Evolutionary conservation across 2,329 filamentous ascomycete species (phyloP), one percentile per base, ranked within the genome.

Genomic region (Ceratocystis colombiana): DNA sequence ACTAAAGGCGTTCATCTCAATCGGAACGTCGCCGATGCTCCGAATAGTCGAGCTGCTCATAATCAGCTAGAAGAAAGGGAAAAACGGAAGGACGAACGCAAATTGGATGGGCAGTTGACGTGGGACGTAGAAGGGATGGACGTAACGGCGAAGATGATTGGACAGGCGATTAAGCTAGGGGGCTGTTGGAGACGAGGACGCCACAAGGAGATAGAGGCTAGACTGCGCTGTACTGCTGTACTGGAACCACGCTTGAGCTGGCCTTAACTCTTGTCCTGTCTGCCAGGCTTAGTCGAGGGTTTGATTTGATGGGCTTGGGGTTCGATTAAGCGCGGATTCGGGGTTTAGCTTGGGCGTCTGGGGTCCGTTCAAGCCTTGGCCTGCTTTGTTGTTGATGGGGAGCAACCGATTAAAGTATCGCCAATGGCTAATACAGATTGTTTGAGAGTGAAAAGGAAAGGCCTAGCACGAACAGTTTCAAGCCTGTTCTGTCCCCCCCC

Each of bases 1-100:
- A 68, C 68, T 67, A 25, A 55, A 67, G 46, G 62, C 59, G 45
- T 65, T 67, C 66, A 67, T 67, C 61, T 67, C 66, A 61, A 67
- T 65, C 46, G 66, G 57, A 28, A 55, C 63, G 57, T 67, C 66
- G n/a, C 66, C 66, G 46, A 59, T 30, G 33, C n/a, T 41, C 37
- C 22, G 22, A 28, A 63, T 46, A 17, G 64, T 45, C 30, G 64
- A 65, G 64, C 33, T 65, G 64, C 41, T 65, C 64, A 65, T 65
- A 65, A 63, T 61, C 50, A 65, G 50, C 28, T 25, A 46, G n/a
- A 57, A 30, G 12, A 33, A 33, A 28, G 17, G 37, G 37, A 50
- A 64, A 37, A 45, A 62, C 20, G 48, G 46, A 55, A 50, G 53
- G 22, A 50, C 48, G 48, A 4, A 15, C 37, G 10, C 37, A 15